A percentile compares a stretch with the other conserved stretches of the same genome.
These are phyloP conservation scores for Carex pumila DNA, from an alignment of 176 grass and related monocot species.

Conservation along the genomic window DNA sequence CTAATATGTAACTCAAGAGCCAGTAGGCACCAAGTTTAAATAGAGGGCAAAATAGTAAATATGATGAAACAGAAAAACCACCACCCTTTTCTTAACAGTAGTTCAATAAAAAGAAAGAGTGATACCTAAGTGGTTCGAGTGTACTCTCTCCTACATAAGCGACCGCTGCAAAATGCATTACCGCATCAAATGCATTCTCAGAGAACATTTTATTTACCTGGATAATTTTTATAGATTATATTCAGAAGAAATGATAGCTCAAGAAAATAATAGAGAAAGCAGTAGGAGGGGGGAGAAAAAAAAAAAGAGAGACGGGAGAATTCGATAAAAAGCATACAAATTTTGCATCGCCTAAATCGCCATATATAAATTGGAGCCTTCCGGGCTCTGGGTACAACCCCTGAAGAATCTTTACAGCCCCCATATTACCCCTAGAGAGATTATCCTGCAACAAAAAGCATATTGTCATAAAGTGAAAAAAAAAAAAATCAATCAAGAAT, in stretches of 20 bases:
- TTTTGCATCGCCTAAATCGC: conserved; percentile 86
- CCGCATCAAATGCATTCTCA: conserved; percentile 87
- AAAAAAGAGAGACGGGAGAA: not conserved
- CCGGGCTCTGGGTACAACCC: conserved; percentile 70
- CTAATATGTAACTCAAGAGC: not conserved
- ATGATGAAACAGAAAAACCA: not conserved
- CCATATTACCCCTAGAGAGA: conserved; percentile 94
- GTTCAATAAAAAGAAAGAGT: not conserved
- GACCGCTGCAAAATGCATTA: conserved; percentile 99
- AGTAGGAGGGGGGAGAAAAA: not conserved
- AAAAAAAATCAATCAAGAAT: not conserved
- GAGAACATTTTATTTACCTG: conserved; percentile 94
- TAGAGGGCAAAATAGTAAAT: not conserved
- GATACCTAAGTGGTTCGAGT: conserved; percentile 86
- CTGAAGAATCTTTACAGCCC: conserved; percentile 72
- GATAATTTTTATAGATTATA: conserved; percentile 36
- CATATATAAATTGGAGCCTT: conserved; percentile 97
- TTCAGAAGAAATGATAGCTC: conserved; percentile 13
- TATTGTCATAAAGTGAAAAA: not conserved
- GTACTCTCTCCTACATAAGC: conserved; percentile 99
- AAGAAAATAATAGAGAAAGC: not conserved
- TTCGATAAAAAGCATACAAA: conserved; percentile 54
- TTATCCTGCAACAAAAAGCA: conserved; percentile 62
- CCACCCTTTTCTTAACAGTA: not conserved
- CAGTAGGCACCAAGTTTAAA: not conserved